Base-by-base conservation (phyloP, 2,329 filamentous ascomycete genomes). In the Botryotinia convoluta region DNA sequence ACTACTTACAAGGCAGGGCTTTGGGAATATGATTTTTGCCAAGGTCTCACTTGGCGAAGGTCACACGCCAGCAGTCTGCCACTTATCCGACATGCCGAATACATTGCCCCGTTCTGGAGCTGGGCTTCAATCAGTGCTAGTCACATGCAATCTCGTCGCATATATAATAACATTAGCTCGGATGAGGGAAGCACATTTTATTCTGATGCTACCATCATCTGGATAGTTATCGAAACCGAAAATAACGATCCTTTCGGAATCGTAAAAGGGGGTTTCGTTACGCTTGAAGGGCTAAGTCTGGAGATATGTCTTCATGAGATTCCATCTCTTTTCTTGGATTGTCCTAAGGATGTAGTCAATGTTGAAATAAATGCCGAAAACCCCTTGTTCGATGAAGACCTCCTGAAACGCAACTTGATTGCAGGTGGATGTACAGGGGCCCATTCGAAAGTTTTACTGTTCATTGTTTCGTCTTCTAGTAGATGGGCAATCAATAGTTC, bases 31-130 rank as follows among this genome's bases (percentile, higher is more conserved):
- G 59, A 39, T 2, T 61, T 61, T 1, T 3, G 0, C 22, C 5
- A 1, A 4, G 48, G 22, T n/a, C 48, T 51, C 10, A 1, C 3
- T n/a, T 51, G 48, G 26, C 48, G 26, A 51, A 51, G 48, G 10
- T 7, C 4, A 2, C 0, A n/a, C 48, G 0, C 3, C 2, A 5
- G 26, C 10, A 0, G 9, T 6, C 8, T 12, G 4, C 12, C 48
- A 51, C 48, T 51, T 1, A 51, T 16, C 3, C 26, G 48, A 0
- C 12, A n/a, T n/a, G 2, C 48, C 3, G 12, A 51, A n/a, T 51
- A 51, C 0, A 51, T n/a, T 1, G 48, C 48, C 0, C 48, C 26
- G 3, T 51, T 26, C 3, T 51, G 48, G 48, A 51, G 26, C 7
- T 51, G 48, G 48, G 48, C 48, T n/a, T 51, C 26, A 2, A 1